Base-by-base conservation (phyloP, 1,284 basidiomycete species). In the Boletus smithii region DNA sequence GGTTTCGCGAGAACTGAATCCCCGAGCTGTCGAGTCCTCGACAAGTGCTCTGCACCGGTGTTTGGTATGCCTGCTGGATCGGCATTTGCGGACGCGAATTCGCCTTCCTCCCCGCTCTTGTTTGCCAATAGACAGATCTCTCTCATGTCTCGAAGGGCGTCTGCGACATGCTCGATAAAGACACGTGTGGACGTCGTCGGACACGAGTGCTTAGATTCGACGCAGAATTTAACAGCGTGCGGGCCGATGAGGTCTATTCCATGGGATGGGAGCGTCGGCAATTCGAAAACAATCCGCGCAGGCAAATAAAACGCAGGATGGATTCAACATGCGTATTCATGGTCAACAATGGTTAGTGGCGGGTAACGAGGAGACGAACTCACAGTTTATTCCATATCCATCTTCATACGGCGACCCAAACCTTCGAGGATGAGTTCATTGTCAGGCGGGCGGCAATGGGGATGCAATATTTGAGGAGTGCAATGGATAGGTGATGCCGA, bases 311-410 rank as follows among this genome's bases (percentile, higher is more conserved):
- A n/a, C n/a, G n/a, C n/a, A 4, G 17, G 8, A 27, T 3, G 7
- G 22, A 24, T 36, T 26, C 24, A 23, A 23, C 13, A 23, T 3
- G 18, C 7, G 11, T 11, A 23, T 3, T 14, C 29, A 5, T 14
- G 13, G 23, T 53, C 24, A 51, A 18, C 16, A 17, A 26, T 33
- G 3, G 18, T 22, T 5, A 8, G 13, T 13, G n/a, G n/a, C n/a
- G n/a, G n/a, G n/a, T n/a, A n/a, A n/a, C n/a, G n/a, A n/a, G n/a
- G 11, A 45, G 8, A 30, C 26, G 44, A n/a, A 74, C 87, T 61
- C 64, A 93, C 91, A 95, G 63, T 91, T 95, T 59, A 95, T 87
- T 2, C 93, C 92, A 73, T 94, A 95, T 6, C 93, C 92, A 71
- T 94, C 86, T 26, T 79, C 73, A 69, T 85, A 92, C 6, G 73